These are phyloP conservation scores for Candida corydali DNA, from an alignment of 805 yeast species.

Conservation along the genomic window DNA sequence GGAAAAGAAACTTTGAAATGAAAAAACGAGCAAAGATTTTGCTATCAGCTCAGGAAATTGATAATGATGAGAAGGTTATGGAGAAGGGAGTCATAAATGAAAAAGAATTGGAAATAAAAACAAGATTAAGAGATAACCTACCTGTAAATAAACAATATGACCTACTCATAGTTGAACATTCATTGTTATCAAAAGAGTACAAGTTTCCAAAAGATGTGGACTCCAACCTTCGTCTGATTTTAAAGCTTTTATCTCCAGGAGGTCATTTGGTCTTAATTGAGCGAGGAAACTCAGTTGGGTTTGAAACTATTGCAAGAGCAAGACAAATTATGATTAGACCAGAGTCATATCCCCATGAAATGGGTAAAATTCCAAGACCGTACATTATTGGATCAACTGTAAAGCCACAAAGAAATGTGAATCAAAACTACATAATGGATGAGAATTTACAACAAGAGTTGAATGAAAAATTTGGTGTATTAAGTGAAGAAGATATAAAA, in stretches of 20 bases:
- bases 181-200: conserved; percentile 56
- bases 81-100: conserved; percentile 47
- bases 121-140: conserved; percentile 51
- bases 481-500: conserved; percentile 39
- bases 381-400: conserved; percentile 49
- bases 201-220: conserved; percentile 75
- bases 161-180: conserved; percentile 78
- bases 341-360: conserved; percentile 52
- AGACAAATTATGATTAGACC: conserved; percentile 90
- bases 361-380: conserved; percentile 67
- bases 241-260: conserved; percentile 63
- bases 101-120: conserved; percentile 47
- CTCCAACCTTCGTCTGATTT: conserved; percentile 52
- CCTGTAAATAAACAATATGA: conserved; percentile 63
- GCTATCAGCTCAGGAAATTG: conserved; percentile 65
- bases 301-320: conserved; percentile 85
- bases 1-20: conserved; percentile 60
- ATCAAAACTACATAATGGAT: conserved; percentile 28
- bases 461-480: conserved; percentile 38
- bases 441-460: conserved; percentile 29
- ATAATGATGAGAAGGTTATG: conserved; percentile 15
- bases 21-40: conserved; percentile 72
- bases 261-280: conserved; percentile 81
- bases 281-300: conserved; percentile 86
- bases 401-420: conserved; percentile 32